Evolutionary conservation across 2,329 filamentous ascomycete species (phyloP).

Genomic region (Beauveria scarabaeidicola): DNA sequence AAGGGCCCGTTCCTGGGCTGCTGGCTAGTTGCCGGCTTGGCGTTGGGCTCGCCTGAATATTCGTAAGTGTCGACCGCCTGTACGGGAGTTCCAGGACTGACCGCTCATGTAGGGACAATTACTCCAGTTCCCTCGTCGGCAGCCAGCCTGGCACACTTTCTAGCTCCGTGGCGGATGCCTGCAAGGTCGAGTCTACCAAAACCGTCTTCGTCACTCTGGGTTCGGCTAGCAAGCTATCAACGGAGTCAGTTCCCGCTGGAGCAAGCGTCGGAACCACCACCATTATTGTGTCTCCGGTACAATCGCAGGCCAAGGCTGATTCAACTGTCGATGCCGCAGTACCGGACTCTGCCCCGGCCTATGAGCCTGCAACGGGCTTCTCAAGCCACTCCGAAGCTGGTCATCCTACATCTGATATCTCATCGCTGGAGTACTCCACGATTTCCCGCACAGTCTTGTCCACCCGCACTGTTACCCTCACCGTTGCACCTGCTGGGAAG

Average conservation of each 20-base stretch:
- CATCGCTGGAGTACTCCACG: slow-evolving; percentile 4
- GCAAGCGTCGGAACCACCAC: slow-evolving; percentile 23
- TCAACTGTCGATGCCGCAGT: background rate
- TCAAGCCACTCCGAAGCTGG: background rate
- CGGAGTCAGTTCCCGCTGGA: background rate
- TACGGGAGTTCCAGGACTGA: background rate
- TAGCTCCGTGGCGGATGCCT: slow-evolving; percentile 15
- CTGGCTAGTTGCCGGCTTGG: background rate
- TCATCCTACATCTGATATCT: background rate
- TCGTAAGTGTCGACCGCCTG: background rate
- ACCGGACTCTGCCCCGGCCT: background rate
- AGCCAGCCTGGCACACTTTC: background rate
- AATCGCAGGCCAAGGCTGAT: slow-evolving; percentile 4
- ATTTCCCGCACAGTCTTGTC: slow-evolving; percentile 13
- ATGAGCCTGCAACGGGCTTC: background rate
- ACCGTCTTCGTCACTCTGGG: slow-evolving; percentile 42
- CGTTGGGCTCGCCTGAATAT: slow-evolving; percentile 1
- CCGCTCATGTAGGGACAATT: background rate
- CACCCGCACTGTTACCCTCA: slow-evolving; percentile 17
- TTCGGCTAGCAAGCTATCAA: slow-evolving; percentile 20
- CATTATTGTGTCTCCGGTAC: slow-evolving; percentile 15
- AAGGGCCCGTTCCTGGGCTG: slow-evolving; percentile 4
- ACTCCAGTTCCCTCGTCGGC: background rate
- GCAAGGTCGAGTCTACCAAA: slow-evolving; percentile 23
- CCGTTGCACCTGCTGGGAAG: background rate